Base-by-base conservation (phyloP, 495 filamentous ascomycete species). In the Aspergillus mulundensis region DNA sequence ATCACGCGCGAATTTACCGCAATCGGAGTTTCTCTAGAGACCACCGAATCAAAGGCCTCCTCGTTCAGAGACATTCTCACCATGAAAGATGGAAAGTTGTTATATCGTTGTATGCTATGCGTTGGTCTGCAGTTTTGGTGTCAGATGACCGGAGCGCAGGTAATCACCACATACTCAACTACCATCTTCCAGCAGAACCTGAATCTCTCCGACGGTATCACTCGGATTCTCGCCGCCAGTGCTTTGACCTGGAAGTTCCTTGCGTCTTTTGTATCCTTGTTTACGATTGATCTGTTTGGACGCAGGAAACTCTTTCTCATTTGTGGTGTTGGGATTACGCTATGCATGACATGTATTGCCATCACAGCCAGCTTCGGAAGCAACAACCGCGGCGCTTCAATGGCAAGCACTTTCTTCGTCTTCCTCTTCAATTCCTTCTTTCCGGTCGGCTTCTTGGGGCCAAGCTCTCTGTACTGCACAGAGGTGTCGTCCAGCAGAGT, bases 361-460 rank as follows among this genome's bases (percentile, higher is more conserved):
- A 47, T 77, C 8, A 65, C 74, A 19, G 66, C 75, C 42, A 64
- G 68, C 11, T 71, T 77, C 44, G 28, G 44, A 66, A 58, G 70
- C 3, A 47, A 72, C 53, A 69, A 67, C 28, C 66, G 70, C 12
- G 56, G 57, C 7, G 73, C 73, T n/a, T 69, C 71, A 54, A 63
- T 65, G 34, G 25, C 67, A 12, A 69, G 64, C 7, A 70, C 71
- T 45, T 54, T 75, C 1, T 71, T 76, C 32, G 66, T 80, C 21
- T 80, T 72, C 66, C 59, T 75, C 11, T 84, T 73, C 68, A 79
- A 75, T 61, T 71, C 68, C 41, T 82, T 81, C 68, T 72, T 80
- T 43, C 76, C 78, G 7, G 61, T 77, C 45, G 78, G 77, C 0
- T 82, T 78, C 68, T 62, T 80, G 1, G 77, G 77, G 12, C 74